Base-by-base conservation (phyloP, 2,329 filamentous ascomycete species). In the Colletotrichum sidae region DNA sequence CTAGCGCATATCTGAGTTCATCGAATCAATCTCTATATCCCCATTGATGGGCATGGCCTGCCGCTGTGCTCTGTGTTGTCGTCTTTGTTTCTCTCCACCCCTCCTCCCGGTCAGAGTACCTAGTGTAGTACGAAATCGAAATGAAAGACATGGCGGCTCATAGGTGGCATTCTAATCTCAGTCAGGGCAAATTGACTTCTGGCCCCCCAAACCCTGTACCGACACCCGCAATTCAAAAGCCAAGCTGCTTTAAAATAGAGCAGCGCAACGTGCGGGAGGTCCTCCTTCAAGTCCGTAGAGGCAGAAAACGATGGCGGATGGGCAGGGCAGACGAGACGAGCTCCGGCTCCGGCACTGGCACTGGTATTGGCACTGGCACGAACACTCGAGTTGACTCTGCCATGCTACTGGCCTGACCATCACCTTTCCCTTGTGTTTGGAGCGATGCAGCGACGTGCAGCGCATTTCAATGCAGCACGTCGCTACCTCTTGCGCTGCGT, bases 11-110 rank as follows among this genome's bases (percentile, higher is more conserved):
- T 25, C 45, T 55, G 44, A 55, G 49, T 56, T 47, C 35, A 45
- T 61, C 46, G 46, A 65, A 51, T 55, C 44, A 44, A 65, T 34
- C 35, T 61, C 35, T 65, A 50, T 55, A 33, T 55, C 57, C 41
- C 39, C 45, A 55, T n/a, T 55, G 50, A 39, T 45, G 25, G 25
- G 25, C 25, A 25, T 25, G 56, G 33, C 61, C 35, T 60, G 53
- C 51, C 38, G 54, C 56, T 45, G 51, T 60, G 25, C 37, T 56
- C 46, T 58, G 51, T 25, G 41, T 42, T 42, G 45, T 60, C 46
- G 41, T 54, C 37, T 33, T 60, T 17, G 61, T 41, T 34, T 53
- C 41, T 49, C 49, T 33, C 53, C 37, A 41, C n/a, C 44, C 25
- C 50, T 39, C 25, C 61, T 56, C 60, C 50, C 51, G 41, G 46